Evolutionary conservation across 352 stramenopile species (phyloP), one percentile per base, ranked within the genome.

Genomic region (Globisporangium radiosum): DNA sequence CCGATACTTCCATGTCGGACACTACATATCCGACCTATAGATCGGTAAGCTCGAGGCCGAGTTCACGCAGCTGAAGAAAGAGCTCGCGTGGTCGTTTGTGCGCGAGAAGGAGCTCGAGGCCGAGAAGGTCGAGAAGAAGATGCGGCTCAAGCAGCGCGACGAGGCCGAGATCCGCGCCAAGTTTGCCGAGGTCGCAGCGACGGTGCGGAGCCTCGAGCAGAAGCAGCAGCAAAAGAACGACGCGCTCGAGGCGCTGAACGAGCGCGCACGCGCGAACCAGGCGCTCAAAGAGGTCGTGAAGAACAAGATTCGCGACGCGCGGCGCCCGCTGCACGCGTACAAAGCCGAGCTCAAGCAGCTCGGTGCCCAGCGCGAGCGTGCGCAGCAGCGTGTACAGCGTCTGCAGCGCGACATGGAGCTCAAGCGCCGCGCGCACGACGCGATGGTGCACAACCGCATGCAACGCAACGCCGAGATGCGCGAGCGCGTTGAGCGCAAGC

Each of bases 11-110:
- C 42, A 45, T 45, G 0, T 10, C 11, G 7, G 42, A 14, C 42
- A 5, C 42, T 45, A 45, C 10, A 14, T 15, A 10, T 45, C 7
- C 4, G 9, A 45, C 9, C 14, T 10, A 9, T 59, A 89, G 79
- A 92, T 94, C 57, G 81, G 76, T 7, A 79, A 83, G 59, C 62
- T 94, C 47, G 81, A 90, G 59, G 63, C 76, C 11, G 80, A 94
- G 51, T 85, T 94, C 47, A 70, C 70, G 17, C 68, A 84, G 19
- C 66, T 94, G 0, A 92, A 92, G 56, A 90, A 90, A 33, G 78
- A 83, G 50, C 66, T 94, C 1, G 84, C 80, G 15, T 94, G 84
- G 84, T 94, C 80, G 8, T 92, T 94, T 68, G 84, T 94, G 7
- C 65, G 69, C 13, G 78, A 86, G 54, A 88, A 90, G 47, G 81